A percentile compares a stretch with the other conserved stretches of the same genome.
These are phyloP conservation scores for thale cress (Arabidopsis thaliana) DNA, from an alignment of 345 rosid genomes.

Conservation along the genomic window DNA sequence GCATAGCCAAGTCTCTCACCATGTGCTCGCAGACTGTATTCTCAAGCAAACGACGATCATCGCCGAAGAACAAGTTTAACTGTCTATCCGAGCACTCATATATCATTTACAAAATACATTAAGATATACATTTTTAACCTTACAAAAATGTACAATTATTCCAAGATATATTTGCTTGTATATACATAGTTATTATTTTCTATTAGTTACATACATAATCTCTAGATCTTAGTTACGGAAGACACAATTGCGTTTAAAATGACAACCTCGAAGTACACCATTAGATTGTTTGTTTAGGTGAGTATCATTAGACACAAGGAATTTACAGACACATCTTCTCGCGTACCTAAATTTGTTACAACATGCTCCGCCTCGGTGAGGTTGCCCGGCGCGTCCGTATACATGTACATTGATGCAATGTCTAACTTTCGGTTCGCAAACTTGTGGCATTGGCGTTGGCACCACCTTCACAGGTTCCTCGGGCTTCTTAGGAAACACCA, in stretches of 20 bases:
- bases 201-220: neutral
- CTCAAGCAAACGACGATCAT: too few species aligned
- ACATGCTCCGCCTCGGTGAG: neutral
- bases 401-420: neutral
- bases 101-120: neutral
- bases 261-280: conserved; percentile 6
- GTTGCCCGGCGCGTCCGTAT: neutral
- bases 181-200: conserved; percentile 1
- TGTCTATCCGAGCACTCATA: neutral
- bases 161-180: neutral
- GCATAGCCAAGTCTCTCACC: too few species aligned
- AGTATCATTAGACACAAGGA: neutral
- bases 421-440: conserved; percentile 10
- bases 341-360: neutral
- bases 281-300: neutral
- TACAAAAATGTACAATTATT: neutral
- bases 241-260: neutral
- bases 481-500: neutral
- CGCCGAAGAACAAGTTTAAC: neutral
- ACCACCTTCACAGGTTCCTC: neutral
- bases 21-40: too few species aligned
- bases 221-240: neutral
- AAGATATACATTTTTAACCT: neutral
- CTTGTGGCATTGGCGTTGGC: conserved; percentile 20
- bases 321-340: neutral